These are phyloP conservation scores for Lagenidium giganteum DNA, from an alignment of 352 stramenopile genomes.

Conservation along the genomic window DNA sequence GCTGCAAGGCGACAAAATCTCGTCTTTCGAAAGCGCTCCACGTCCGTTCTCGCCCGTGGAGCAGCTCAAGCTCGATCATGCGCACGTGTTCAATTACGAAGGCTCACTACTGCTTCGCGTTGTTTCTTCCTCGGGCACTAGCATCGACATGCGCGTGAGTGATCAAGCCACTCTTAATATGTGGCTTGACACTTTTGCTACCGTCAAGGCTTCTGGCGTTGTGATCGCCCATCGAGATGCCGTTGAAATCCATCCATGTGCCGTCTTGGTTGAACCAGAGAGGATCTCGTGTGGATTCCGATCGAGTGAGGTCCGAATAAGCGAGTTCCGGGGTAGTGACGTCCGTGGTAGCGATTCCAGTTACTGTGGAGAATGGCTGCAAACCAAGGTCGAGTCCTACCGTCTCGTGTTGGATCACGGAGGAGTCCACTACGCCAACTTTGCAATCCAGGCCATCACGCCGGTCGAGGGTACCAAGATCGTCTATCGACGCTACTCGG, in stretches of 20 bases:
- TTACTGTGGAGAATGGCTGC: conserved; percentile 52
- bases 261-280: conserved; percentile 70
- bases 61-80: conserved; percentile 63
- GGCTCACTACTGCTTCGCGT: conserved; percentile 73
- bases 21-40: conserved; percentile 78
- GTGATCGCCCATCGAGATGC: conserved; percentile 71
- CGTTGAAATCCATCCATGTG: conserved; percentile 73
- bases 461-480: conserved; percentile 48
- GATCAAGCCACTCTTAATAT: conserved; percentile 72
- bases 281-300: too few relatives aligned
- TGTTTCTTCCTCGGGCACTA: conserved; percentile 55
- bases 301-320: too few relatives aligned
- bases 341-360: conserved; percentile 32
- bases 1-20: conserved; percentile 65
- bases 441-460: conserved; percentile 74
- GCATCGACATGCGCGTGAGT: conserved; percentile 75
- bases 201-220: conserved; percentile 41
- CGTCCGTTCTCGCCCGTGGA: conserved; percentile 61
- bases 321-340: too few relatives aligned
- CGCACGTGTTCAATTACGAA: conserved; percentile 68
- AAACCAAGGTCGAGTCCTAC: conserved; percentile 79
- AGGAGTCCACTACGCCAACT: conserved; percentile 66
- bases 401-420: conserved; percentile 65
- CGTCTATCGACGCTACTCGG: conserved; percentile 73
- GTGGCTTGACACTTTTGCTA: conserved; percentile 59